A percentile compares a stretch with the other conserved stretches of the same genome.
phyloP scores from a whole-genome alignment of 2,329 filamentous ascomycete species.

The Trichoderma asperellum region DNA sequence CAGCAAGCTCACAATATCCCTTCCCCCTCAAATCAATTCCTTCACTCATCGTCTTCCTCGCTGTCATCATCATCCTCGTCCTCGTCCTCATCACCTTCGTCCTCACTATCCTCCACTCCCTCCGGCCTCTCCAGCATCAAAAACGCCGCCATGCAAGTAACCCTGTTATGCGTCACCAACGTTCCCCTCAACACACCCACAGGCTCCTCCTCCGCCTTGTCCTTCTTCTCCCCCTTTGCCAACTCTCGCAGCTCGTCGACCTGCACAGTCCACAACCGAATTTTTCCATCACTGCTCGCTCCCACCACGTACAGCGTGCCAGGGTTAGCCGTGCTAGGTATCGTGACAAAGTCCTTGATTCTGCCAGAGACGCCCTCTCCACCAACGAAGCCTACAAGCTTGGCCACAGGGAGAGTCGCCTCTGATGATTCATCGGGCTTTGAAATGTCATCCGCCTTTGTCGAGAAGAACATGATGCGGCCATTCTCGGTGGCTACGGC shows the following conservation, averaged over 20 bases:
- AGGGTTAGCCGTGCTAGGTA: conserved; percentile 50
- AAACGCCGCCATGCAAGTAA: conserved; percentile 87
- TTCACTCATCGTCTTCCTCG: conserved; percentile 30
- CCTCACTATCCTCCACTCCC: conserved; percentile 62
- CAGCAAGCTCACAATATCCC: neutral
- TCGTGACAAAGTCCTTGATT: conserved; percentile 84
- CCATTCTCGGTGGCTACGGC: conserved; percentile 90
- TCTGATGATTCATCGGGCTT: conserved; percentile 35
- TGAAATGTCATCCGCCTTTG: conserved; percentile 55
- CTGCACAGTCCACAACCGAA: conserved; percentile 75
- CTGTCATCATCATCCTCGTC: conserved; percentile 47
- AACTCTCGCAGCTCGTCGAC: conserved; percentile 46
- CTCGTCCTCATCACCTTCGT: conserved; percentile 51
- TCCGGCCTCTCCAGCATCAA: conserved; percentile 75
- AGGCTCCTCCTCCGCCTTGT: conserved; percentile 40
- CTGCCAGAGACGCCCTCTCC: conserved; percentile 71
- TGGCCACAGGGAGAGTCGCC: conserved; percentile 58
- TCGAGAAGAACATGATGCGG: conserved; percentile 80
- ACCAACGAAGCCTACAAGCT: conserved; percentile 75
- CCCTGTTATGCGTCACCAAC: conserved; percentile 84
- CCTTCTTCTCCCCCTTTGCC: conserved; percentile 31
- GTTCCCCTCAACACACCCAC: conserved; percentile 72
- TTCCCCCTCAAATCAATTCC: neutral
- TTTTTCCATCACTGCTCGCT: conserved; percentile 80
- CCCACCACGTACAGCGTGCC: conserved; percentile 64